phyloP scores from a whole-genome alignment of 805 yeast genomes.

The Zygosaccharomyces gambellarensis region DNA sequence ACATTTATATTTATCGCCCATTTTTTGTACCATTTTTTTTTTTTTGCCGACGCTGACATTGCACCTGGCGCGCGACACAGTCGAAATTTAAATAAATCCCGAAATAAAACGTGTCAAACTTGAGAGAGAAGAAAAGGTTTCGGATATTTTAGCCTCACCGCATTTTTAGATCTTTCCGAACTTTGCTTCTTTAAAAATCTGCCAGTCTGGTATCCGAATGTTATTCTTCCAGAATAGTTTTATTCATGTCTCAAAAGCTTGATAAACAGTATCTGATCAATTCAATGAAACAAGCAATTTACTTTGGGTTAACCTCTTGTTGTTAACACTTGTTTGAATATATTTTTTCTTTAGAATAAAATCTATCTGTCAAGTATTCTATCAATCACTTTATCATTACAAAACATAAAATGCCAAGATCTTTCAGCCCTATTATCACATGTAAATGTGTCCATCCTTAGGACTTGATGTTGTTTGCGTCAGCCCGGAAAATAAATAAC shows the following conservation, averaged over 20 bases:
- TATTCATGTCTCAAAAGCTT: too few relatives aligned
- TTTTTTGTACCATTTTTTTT: neutral
- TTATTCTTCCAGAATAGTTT: too few relatives aligned
- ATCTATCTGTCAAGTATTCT: too few relatives aligned
- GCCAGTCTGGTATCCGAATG: too few relatives aligned
- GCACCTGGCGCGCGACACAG: neutral
- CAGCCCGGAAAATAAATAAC: neutral
- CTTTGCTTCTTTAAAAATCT: too few relatives aligned
- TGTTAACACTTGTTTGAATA: too few relatives aligned
- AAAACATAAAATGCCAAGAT: neutral
- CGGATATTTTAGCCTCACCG: too few relatives aligned
- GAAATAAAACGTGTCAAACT: neutral
- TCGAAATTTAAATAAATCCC: neutral
- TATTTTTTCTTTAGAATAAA: too few relatives aligned
- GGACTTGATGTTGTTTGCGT: neutral
- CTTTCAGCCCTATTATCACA: neutral
- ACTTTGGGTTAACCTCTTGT: too few relatives aligned
- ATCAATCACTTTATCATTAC: neutral
- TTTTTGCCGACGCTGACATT: neutral
- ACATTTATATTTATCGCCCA: neutral
- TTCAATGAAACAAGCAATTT: too few relatives aligned
- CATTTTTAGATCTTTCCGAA: too few relatives aligned
- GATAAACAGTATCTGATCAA: too few relatives aligned
- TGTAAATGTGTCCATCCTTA: neutral
- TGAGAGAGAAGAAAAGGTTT: neutral